These are phyloP conservation scores for Myrica gale DNA, from an alignment of 306 rosid genomes.

Conservation along the genomic window DNA sequence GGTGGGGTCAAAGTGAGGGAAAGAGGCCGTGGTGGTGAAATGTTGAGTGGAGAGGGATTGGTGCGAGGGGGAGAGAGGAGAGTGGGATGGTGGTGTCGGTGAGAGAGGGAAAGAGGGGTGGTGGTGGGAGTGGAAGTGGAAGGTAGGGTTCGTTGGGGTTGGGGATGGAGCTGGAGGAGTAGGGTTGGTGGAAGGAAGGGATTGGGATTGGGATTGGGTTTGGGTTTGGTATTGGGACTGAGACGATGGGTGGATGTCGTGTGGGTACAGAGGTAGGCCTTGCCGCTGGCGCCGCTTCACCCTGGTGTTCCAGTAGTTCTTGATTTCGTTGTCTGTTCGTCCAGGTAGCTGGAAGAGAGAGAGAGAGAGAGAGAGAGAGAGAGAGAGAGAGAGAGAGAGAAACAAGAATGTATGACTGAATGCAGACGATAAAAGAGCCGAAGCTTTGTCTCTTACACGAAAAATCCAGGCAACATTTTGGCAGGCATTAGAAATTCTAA, in stretches of 20 bases:
- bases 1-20: not conserved
- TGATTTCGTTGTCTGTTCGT: constrained; percentile 92
- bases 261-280: constrained; percentile 68
- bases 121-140: constrained; percentile 35
- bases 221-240: not conserved
- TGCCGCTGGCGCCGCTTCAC: constrained; percentile 72
- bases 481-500: too few relatives aligned
- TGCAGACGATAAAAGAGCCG: not conserved
- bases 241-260: constrained; percentile 30
- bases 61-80: constrained; percentile 25
- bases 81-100: constrained; percentile 33
- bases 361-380: too few relatives aligned
- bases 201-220: constrained; percentile 14
- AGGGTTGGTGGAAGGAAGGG: constrained; percentile 20
- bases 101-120: constrained; percentile 22
- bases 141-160: constrained; percentile 32
- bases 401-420: too few relatives aligned
- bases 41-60: constrained; percentile 8
- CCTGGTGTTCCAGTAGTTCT: constrained; percentile 93
- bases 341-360: constrained; percentile 56
- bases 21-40: constrained; percentile 13
- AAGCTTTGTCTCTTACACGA: too few relatives aligned
- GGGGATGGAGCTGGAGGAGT: constrained; percentile 35
- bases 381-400: too few relatives aligned
- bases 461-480: not conserved